Evolutionary conservation across 345 rosid genomes (phyloP).

Genomic region (Chamaenerion angustifolium): DNA sequence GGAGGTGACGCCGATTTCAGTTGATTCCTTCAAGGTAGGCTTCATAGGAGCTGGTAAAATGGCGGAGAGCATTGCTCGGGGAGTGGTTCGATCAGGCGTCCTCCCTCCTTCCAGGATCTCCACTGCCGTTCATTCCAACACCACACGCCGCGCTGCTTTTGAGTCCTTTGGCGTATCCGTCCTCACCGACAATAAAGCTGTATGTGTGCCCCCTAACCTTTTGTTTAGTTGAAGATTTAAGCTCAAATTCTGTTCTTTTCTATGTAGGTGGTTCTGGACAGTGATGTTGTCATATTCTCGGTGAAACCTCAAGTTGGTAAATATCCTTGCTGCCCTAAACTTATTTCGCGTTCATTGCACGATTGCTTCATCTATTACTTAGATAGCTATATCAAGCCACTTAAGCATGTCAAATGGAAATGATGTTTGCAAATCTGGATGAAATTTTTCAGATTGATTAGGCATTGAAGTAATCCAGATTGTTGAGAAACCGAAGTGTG

Average conservation of each 20-base stretch:
- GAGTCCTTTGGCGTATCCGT: constrained; percentile 59
- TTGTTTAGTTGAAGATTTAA: neutral
- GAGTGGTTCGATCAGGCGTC: constrained; percentile 55
- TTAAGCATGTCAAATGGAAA: too few species aligned
- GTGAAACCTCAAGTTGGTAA: constrained; percentile 90
- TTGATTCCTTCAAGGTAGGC: constrained; percentile 46
- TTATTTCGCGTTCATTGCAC: neutral
- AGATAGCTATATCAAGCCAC: too few species aligned
- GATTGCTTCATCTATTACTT: too few species aligned
- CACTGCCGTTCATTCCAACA: constrained; percentile 51
- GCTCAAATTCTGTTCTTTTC: neutral
- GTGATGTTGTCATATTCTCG: constrained; percentile 77
- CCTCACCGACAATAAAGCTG: constrained; percentile 36
- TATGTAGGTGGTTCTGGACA: constrained; percentile 57
- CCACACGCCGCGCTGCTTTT: constrained; percentile 42
- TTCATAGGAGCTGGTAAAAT: constrained; percentile 85
- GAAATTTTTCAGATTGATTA: too few species aligned
- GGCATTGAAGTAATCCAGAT: too few species aligned
- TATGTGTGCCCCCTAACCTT: constrained; percentile 10
- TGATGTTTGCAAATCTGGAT: too few species aligned
- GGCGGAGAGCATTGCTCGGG: constrained; percentile 91
- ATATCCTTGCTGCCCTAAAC: neutral
- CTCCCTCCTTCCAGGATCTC: constrained; percentile 57
- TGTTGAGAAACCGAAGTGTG: too few species aligned
- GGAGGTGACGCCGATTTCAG: constrained; percentile 33